Conservation (phyloP, 208 protist genomes). For the Balamuthia mandrillaris region DNA sequence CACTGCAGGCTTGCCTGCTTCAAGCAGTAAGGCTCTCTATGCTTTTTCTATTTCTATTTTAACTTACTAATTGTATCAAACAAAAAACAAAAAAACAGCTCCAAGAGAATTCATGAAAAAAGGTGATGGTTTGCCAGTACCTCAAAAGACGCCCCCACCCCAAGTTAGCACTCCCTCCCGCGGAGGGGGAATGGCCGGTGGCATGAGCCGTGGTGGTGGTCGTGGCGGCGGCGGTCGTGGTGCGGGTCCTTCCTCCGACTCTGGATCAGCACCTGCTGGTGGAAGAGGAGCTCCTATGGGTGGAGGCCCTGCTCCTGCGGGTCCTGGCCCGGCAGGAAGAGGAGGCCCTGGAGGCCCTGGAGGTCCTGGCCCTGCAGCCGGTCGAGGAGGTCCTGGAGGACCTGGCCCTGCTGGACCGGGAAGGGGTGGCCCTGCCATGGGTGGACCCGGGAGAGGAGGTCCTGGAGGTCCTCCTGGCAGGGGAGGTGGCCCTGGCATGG, state of each 20-base stretch:
- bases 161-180: neutral
- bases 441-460: neutral
- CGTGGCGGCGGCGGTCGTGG: neutral
- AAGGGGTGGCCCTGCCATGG: neutral
- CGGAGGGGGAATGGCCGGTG: neutral
- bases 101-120: constrained; percentile 8
- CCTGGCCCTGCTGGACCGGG: neutral
- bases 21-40: neutral
- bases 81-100: neutral
- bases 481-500: neutral
- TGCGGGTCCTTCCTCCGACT: neutral
- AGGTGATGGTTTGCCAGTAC: neutral
- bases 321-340: neutral
- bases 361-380: neutral
- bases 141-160: neutral
- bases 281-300: too few species aligned
- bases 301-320: neutral
- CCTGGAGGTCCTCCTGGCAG: neutral
- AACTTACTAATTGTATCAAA: neutral
- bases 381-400: neutral
- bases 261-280: neutral
- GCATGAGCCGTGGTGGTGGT: neutral
- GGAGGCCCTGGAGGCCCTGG: neutral
- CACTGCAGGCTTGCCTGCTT: neutral
- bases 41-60: neutral